Percentiles rank a stretch among this genome's conserved stretches.
Evolutionary conservation across 352 stramenopile species (phyloP).

Genomic region (Phytopythium cucurbitacearum): DNA sequence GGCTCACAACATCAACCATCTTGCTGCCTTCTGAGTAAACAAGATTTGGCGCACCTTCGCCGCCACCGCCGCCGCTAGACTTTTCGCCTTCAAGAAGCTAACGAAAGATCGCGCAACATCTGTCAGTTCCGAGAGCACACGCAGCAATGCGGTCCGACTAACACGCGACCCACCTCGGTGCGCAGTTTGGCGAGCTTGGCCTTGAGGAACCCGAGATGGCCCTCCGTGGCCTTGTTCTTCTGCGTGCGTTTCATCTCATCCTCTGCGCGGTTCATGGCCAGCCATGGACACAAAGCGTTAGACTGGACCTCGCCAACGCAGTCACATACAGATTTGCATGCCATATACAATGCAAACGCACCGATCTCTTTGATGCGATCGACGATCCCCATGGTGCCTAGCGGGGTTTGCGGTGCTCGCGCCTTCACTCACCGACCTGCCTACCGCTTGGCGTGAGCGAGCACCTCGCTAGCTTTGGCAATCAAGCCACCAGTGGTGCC

Average conservation of each 20-base stretch:
- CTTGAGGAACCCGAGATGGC: constrained; percentile 93
- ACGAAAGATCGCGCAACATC: not conserved
- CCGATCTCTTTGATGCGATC: constrained; percentile 94
- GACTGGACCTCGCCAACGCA: not conserved
- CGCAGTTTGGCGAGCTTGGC: constrained; percentile 98
- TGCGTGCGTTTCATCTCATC: constrained; percentile 97
- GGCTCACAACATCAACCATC: not conserved
- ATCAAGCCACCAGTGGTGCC: too few relatives aligned
- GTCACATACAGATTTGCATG: not conserved
- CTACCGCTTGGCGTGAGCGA: not conserved
- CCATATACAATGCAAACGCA: constrained; percentile 16
- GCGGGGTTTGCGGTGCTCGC: constrained; percentile 11
- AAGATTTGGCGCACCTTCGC: constrained; percentile 29
- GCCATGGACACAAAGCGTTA: not conserved
- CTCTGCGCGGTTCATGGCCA: constrained; percentile 37
- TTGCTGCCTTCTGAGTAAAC: not conserved
- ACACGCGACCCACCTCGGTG: constrained; percentile 74
- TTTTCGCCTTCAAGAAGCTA: constrained; percentile 85
- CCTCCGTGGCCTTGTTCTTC: constrained; percentile 97
- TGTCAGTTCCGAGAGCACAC: not conserved
- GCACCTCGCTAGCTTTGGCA: too few relatives aligned
- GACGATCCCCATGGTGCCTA: constrained; percentile 86
- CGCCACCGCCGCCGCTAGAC: constrained; percentile 59
- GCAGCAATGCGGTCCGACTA: not conserved
- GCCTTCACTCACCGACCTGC: not conserved